Conservation (phyloP, 2,329 filamentous ascomycete species). For the Arthrobotrys sphaeroides region DNA sequence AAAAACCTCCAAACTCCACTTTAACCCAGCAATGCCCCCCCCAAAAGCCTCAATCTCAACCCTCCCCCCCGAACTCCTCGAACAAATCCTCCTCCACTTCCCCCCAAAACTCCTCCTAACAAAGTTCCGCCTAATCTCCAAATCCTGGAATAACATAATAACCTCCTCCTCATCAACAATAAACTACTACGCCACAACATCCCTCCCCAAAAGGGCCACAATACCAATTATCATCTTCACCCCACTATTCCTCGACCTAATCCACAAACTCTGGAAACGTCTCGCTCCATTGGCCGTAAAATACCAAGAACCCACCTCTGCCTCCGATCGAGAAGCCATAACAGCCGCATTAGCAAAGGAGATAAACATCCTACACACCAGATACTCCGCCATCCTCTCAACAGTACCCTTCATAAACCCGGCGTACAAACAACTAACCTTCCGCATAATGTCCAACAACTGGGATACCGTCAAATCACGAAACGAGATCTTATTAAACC, state of each 20-base stretch:
- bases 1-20: no score
- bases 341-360: neutral
- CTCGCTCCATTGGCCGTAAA: neutral
- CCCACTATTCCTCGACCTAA: neutral
- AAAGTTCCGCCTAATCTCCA: conserved; percentile 1
- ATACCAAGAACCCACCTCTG: neutral
- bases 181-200: conserved; percentile 28
- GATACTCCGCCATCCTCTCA: neutral
- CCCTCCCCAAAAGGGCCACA: neutral
- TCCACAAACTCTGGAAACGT: conserved; percentile 8
- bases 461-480: neutral
- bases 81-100: conserved; percentile 21
- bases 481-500: neutral
- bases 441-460: neutral
- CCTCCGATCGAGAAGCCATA: neutral
- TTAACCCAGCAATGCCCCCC: no score
- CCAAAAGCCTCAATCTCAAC: neutral
- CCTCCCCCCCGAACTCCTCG: neutral
- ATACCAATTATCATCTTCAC: neutral
- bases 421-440: neutral
- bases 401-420: neutral
- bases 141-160: conserved; percentile 7
- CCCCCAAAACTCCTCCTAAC: conserved; percentile 1
- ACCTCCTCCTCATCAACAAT: neutral
- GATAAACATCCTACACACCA: neutral